phyloP scores from a whole-genome alignment of 2,329 filamentous ascomycete species.

The Mycocentrospora acerina region DNA sequence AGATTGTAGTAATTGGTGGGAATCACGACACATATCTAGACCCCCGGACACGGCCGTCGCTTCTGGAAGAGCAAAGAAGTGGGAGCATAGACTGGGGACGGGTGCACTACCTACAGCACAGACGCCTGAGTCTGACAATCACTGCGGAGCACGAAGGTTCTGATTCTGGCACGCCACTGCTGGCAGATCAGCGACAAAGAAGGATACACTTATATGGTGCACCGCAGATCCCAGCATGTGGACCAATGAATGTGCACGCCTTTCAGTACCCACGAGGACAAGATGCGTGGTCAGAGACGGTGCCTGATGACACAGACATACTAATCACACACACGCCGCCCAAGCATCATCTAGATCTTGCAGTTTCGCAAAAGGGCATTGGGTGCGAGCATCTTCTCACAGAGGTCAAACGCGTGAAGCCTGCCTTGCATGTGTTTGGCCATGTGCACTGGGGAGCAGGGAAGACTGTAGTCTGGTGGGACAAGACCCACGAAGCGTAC shows the following conservation, averaged over 20 bases:
- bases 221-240: constrained; percentile 75
- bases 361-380: constrained; percentile 56
- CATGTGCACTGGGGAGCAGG: constrained; percentile 80
- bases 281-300: constrained; percentile 71
- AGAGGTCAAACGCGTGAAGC: constrained; percentile 74
- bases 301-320: constrained; percentile 74
- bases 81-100: constrained; percentile 63
- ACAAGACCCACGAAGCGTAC: constrained; percentile 70
- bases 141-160: constrained; percentile 11
- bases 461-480: constrained; percentile 69
- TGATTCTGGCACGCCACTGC: constrained; percentile 20
- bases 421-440: constrained; percentile 78
- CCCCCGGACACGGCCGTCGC: constrained; percentile 56
- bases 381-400: constrained; percentile 71
- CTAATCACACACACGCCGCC: constrained; percentile 82
- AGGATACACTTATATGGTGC: constrained; percentile 75
- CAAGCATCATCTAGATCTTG: constrained; percentile 66
- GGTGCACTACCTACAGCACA: constrained; percentile 75
- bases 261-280: constrained; percentile 71
- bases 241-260: constrained; percentile 65
- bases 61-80: constrained; percentile 56
- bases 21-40: constrained; percentile 92
- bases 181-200: constrained; percentile 41
- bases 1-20: constrained; percentile 82
- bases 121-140: constrained; percentile 61